Evolutionary conservation across 768 basidiomycete genomes (phyloP).

Genomic region (Leccinum truebloodii): DNA sequence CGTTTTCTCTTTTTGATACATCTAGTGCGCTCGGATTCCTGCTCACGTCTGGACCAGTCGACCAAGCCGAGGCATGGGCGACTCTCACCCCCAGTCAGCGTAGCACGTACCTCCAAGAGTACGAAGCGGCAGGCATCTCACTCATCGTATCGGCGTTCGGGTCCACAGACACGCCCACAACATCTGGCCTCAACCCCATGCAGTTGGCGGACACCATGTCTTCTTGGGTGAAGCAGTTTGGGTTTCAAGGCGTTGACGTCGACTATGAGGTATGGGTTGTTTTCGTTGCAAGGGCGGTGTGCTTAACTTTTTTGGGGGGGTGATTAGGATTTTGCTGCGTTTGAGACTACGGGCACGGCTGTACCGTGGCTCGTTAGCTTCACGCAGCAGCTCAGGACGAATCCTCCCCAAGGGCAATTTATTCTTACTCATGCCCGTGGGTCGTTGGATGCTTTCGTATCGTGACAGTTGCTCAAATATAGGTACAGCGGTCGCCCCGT

Average conservation of each 20-base stretch:
- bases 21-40: not conserved
- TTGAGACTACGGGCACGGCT: conserved; percentile 30
- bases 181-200: conserved; percentile 32
- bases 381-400: conserved; percentile 28
- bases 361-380: conserved; percentile 34
- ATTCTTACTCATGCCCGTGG: conserved; percentile 30
- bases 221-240: conserved; percentile 44
- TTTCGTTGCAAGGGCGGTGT: not conserved
- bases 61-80: conserved; percentile 31
- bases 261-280: conserved; percentile 42
- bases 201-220: conserved; percentile 35
- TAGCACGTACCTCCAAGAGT: conserved; percentile 43
- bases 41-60: not conserved
- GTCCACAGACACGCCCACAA: conserved; percentile 35
- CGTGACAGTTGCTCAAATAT: not conserved
- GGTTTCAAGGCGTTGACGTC: conserved; percentile 50
- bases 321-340: conserved; percentile 29
- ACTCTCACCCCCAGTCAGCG: conserved; percentile 38
- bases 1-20: not conserved
- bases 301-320: not conserved
- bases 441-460: conserved; percentile 2
- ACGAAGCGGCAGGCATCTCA: conserved; percentile 52
- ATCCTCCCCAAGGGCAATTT: conserved; percentile 22
- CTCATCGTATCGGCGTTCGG: conserved; percentile 57
- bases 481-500: conserved; percentile 5